Base-by-base conservation (phyloP, 192 early-diverging fungal species). In the Rhizophagus sp. region DNA sequence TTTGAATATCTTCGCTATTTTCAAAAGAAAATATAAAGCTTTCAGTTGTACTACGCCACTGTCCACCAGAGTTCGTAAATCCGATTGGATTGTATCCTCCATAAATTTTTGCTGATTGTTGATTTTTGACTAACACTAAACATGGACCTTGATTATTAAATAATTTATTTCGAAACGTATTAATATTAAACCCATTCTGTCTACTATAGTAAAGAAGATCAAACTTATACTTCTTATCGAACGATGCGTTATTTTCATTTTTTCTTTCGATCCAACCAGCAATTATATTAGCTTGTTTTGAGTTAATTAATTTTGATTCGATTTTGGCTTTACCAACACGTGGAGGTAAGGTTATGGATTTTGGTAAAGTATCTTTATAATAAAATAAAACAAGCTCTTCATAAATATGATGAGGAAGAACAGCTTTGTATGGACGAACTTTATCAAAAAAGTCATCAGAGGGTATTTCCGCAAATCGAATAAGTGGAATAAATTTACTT, bases 191-290 rank as follows among this genome's bases (percentile, higher is more conserved):
- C 13, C 75, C 75, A 76, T 76, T 22, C 25, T 15, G 50, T 1
- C 12, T 63, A 30, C 57, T 34, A 34, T 62, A 33, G 25, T 63
- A 62, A 36, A 76, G 75, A 39, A 76, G 62, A 19, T 17, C 19
- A 44, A 76, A 76, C 5, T 76, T 36, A 24, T 76, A 76, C 44
- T 47, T 47, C 34, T 8, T 75, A 4, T 15, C 3, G 1, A 9
- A 1, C 3, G 39, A 22, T 15, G 4, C 4, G 1, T 39, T 3
- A 24, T 76, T 63, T 1, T n/a, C 75, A 24, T 41, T 36, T 49
- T 12, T 63, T 61, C 30, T 30, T 17, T 61, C 39, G 4, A 76
- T 76, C 62, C 75, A 76, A 41, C 39, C n/a, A 63, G 75, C 75
- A 24, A 63, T 5, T 27, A 63, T 24, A 49, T 4, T 7, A 6